phyloP scores from a whole-genome alignment of 495 filamentous ascomycete species.

The Terfezia claveryi region DNA sequence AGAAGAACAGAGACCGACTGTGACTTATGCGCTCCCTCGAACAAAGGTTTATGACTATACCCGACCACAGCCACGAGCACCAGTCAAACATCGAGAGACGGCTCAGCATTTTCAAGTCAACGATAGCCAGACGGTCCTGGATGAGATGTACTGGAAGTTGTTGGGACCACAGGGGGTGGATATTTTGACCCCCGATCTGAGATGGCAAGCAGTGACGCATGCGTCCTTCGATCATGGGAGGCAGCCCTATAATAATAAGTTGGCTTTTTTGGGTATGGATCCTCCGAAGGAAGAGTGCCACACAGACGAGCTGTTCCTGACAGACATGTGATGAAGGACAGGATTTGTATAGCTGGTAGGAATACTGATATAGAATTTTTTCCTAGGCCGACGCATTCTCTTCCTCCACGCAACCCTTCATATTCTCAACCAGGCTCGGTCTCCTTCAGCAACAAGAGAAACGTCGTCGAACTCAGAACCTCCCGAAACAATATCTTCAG shows the following conservation, averaged over 20 bases:
- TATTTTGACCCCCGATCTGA: constrained; percentile 67
- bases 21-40: not conserved
- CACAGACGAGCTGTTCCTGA: not conserved
- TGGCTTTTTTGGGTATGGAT: constrained; percentile 66
- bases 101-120: constrained; percentile 43
- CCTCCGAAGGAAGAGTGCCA: not conserved
- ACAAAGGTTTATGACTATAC: not conserved
- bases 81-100: constrained; percentile 11
- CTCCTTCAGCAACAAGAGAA: constrained; percentile 1
- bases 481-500: constrained; percentile 11
- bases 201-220: constrained; percentile 94
- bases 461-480: constrained; percentile 6
- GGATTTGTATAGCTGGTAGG: not conserved
- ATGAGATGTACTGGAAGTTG: constrained; percentile 49
- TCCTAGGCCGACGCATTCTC: constrained; percentile 56
- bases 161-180: constrained; percentile 45
- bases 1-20: not conserved
- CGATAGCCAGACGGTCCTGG: constrained; percentile 43
- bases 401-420: constrained; percentile 53
- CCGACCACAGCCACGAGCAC: constrained; percentile 2
- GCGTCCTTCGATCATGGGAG: constrained; percentile 95
- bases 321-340: not conserved
- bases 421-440: constrained; percentile 32
- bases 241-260: constrained; percentile 78
- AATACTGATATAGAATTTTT: not conserved